phyloP scores from a whole-genome alignment of 148 eudicot species.

The Pharnaceum exiguum region DNA sequence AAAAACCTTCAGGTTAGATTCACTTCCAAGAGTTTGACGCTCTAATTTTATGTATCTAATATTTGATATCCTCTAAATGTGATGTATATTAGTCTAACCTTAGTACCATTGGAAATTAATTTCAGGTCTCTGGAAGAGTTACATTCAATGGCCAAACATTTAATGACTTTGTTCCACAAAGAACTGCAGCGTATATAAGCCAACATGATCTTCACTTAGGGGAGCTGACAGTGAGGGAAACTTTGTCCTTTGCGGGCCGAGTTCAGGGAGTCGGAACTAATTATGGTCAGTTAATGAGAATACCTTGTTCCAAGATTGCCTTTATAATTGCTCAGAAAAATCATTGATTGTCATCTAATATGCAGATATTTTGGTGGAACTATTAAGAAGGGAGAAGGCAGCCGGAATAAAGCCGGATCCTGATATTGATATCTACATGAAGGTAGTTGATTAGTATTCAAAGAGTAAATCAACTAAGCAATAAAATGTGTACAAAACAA shows the following conservation, averaged over 20 bases:
- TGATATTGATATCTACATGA: slow-evolving; percentile 45
- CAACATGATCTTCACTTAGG: slow-evolving; percentile 62
- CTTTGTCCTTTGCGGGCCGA: slow-evolving; percentile 57
- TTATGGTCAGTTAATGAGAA: slow-evolving; percentile 40
- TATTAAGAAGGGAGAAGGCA: slow-evolving; percentile 44
- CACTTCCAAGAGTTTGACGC: too few relatives aligned
- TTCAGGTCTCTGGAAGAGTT: slow-evolving; percentile 46
- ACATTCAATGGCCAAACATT: slow-evolving; percentile 55
- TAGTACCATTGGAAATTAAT: not conserved
- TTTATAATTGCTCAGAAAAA: too few relatives aligned
- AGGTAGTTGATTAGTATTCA: slow-evolving; percentile 22
- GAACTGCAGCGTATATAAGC: slow-evolving; percentile 59
- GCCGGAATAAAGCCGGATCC: slow-evolving; percentile 39
- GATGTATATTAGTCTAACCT: not conserved
- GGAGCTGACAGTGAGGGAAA: slow-evolving; percentile 68
- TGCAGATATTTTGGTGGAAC: too few relatives aligned
- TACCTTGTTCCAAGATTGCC: too few relatives aligned
- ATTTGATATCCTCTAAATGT: too few relatives aligned
- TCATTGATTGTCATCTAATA: too few relatives aligned
- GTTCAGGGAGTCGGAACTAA: slow-evolving; percentile 68
- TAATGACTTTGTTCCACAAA: slow-evolving; percentile 60
- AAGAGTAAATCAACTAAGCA: slow-evolving; percentile 5
- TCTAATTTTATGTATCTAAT: too few relatives aligned
- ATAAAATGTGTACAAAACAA: not conserved
- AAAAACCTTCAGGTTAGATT: slow-evolving; percentile 34